A percentile compares a stretch with the other conserved stretches of the same genome.
Conservation (phyloP, 495 filamentous ascomycete species). For the Peziza echinospora region DNA sequence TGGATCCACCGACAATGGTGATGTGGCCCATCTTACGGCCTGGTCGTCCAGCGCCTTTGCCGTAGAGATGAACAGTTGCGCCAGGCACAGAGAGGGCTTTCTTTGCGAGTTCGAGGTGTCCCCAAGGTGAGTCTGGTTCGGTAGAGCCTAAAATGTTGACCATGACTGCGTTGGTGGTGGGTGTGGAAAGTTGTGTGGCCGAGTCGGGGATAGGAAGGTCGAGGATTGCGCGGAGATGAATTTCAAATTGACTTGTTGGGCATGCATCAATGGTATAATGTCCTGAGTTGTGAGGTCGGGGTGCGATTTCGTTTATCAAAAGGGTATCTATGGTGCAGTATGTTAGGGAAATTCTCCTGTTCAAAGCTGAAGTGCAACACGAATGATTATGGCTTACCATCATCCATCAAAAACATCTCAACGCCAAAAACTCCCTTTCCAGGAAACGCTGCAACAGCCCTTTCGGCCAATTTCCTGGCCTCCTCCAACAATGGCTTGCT, state of each 20-base stretch:
- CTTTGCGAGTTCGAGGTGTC: constrained; percentile 42
- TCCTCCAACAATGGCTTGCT: constrained; percentile 33
- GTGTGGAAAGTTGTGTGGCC: constrained; percentile 36
- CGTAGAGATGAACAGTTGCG: constrained; percentile 68
- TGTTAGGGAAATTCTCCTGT: background rate
- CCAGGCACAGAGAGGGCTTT: constrained; percentile 39
- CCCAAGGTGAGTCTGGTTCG: constrained; percentile 28
- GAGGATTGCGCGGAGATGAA: constrained; percentile 71
- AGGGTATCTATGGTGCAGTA: constrained; percentile 26
- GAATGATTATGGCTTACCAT: constrained; percentile 30
- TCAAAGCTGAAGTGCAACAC: background rate
- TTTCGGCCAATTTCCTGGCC: constrained; percentile 57
- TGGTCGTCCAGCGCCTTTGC: constrained; percentile 62
- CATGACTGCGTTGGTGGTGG: constrained; percentile 55
- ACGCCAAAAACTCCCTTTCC: constrained; percentile 91
- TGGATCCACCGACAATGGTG: constrained; percentile 47
- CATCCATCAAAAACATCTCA: constrained; percentile 80
- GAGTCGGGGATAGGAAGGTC: constrained; percentile 47
- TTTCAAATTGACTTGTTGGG: constrained; percentile 66
- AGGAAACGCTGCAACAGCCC: constrained; percentile 56
- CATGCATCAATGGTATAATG: constrained; percentile 96
- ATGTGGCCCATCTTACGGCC: constrained; percentile 92
- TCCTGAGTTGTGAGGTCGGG: constrained; percentile 85
- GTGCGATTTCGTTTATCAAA: constrained; percentile 85
- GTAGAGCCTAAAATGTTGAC: constrained; percentile 84